A percentile compares a stretch with the other conserved stretches of the same genome.
Evolutionary conservation across 805 yeast genomes (phyloP).

Genomic region (Yarrowia sp.): DNA sequence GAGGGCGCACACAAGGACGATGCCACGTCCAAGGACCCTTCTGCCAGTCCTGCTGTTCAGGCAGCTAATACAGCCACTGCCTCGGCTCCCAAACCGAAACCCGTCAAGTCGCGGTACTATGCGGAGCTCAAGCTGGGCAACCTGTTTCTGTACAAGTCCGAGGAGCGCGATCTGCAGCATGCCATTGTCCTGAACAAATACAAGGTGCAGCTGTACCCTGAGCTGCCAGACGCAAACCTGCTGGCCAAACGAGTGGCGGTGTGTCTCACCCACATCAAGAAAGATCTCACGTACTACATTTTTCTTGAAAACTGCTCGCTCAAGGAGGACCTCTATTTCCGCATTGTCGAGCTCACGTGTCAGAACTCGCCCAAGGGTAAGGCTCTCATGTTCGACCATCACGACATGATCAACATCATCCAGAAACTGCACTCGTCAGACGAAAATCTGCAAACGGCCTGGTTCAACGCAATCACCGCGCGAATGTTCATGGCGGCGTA

Average conservation of each 20-base stretch:
- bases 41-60: background rate
- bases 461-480: constrained; percentile 91
- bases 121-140: constrained; percentile 81
- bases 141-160: constrained; percentile 79
- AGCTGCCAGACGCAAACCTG: constrained; percentile 72
- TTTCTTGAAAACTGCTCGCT: constrained; percentile 68
- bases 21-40: background rate
- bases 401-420: constrained; percentile 74
- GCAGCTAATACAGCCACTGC: constrained; percentile 8
- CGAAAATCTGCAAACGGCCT: constrained; percentile 80
- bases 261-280: constrained; percentile 62
- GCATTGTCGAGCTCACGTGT: constrained; percentile 56
- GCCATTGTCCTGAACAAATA: constrained; percentile 77
- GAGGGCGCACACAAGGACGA: constrained; percentile 3
- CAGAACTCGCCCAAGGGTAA: constrained; percentile 56
- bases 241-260: constrained; percentile 84
- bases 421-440: constrained; percentile 82
- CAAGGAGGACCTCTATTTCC: constrained; percentile 94
- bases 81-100: constrained; percentile 13
- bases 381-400: constrained; percentile 63
- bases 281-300: constrained; percentile 38
- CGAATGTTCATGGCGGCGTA: constrained; percentile 80
- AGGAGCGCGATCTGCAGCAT: constrained; percentile 69
- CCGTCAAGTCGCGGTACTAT: constrained; percentile 44
- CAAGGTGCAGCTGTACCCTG: constrained; percentile 85